Percentiles rank a stretch among this genome's conserved stretches.
phyloP scores from a whole-genome alignment of 106 monocot species.

The Phalaenopsis equestris region DNA sequence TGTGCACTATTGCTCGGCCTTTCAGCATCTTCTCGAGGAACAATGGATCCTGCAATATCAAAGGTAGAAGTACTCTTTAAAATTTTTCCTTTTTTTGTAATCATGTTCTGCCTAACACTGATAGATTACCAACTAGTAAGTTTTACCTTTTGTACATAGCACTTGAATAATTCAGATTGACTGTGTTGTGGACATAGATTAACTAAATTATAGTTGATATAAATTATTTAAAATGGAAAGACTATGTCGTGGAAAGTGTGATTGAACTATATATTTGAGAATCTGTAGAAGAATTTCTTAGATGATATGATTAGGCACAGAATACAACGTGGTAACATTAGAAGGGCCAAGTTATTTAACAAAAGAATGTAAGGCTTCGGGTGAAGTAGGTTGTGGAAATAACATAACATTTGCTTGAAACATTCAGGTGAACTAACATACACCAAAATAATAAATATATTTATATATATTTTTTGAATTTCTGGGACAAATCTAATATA shows the following conservation, averaged over 20 bases:
- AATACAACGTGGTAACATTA: neutral
- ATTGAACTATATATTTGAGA: neutral
- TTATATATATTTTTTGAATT: too few species aligned
- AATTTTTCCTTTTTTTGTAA: neutral
- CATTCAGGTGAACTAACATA: too few species aligned
- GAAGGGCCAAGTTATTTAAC: neutral
- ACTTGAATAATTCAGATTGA: neutral
- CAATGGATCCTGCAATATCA: slow-evolving; percentile 82
- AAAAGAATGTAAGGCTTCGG: too few species aligned
- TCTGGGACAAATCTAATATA: too few species aligned
- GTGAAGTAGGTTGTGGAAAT: too few species aligned
- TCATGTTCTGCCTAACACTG: slow-evolving; percentile 1
- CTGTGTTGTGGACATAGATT: neutral
- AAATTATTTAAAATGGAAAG: neutral
- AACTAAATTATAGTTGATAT: neutral
- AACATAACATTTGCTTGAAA: too few species aligned
- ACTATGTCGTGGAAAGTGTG: neutral
- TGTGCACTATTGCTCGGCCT: slow-evolving; percentile 77
- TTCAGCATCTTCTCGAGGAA: slow-evolving; percentile 80
- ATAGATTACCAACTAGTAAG: neutral
- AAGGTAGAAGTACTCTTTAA: slow-evolving; percentile 38
- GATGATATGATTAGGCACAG: neutral
- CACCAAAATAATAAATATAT: too few species aligned
- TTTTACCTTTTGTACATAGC: neutral
- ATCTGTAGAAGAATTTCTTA: neutral